Evolutionary conservation across 208 protist species (phyloP), one percentile per base, ranked within the genome.

Genomic region (Crithidia fasciculata): DNA sequence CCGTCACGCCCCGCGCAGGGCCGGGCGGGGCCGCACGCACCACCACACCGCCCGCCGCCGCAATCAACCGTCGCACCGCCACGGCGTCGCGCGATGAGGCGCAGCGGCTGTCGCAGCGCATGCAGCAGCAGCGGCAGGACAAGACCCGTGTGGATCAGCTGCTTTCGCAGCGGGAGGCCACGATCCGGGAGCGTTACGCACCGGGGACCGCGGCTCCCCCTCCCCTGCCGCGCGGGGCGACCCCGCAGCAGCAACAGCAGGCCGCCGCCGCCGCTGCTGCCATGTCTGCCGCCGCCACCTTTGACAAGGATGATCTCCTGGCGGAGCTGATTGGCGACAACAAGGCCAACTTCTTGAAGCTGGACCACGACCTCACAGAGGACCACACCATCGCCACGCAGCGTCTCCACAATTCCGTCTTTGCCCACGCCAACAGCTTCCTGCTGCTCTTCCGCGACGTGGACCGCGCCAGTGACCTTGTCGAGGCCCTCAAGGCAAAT

Each of bases 391-490:
- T 95, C 19, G 87, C 92, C 15, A 87, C 84, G 37, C 78, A 76
- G 18, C 79, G 80, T 2, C 79, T 96, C 52, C 89, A 95, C 68
- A 57, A 76, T 41, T 78, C 86, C 8, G 92, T 96, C 52, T 96
- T 95, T 73, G 18, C 82, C 0, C 88, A 95, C 49, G 82, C 88
- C 10, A 86, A 86, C 44, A 86, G 89, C 80, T 96, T 96, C 69
- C 60, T 96, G 28, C 78, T 87, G 15, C 76, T 96, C 10, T 96
- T 96, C 63, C 83, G 88, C 65, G 89, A 96, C 61, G 92, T 96
- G 9, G 86, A 91, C 18, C 72, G 78, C 8, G 84, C 92, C 19
- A 92, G 86, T 49, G 72, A 76, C 10, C 79, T 94, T 18, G 89
- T 95, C 8, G 86, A 95, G 76, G 81, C 73, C 15, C 82, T 96